phyloP scores from a whole-genome alignment of 768 basidiomycete species.

The Inosperma sp. region DNA sequence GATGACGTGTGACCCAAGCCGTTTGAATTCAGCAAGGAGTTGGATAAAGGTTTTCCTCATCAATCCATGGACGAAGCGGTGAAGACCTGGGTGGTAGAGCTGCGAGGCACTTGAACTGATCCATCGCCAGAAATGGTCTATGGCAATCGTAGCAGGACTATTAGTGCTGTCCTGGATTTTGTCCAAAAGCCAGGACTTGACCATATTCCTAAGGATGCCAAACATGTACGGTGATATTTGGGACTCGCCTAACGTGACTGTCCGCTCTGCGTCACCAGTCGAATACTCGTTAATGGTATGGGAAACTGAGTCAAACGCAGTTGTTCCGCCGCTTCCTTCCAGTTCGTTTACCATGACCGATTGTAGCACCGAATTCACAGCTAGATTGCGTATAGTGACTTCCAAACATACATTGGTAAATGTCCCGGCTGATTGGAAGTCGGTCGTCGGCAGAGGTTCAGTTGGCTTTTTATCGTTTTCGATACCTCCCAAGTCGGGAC shows the following conservation, averaged over 20 bases:
- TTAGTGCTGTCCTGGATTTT: conserved; percentile 65
- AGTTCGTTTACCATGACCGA: conserved; percentile 95
- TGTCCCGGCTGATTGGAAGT: conserved; percentile 79
- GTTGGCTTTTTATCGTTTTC: conserved; percentile 78
- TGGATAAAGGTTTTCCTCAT: conserved; percentile 99
- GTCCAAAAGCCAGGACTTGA: conserved; percentile 89
- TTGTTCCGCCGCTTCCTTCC: conserved; percentile 90
- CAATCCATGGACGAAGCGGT: conserved; percentile 88
- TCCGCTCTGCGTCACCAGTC: conserved; percentile 54
- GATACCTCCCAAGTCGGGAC: conserved; percentile 89
- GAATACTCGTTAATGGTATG: conserved; percentile 89
- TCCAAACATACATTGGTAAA: conserved; percentile 94
- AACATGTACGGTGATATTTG: conserved; percentile 87
- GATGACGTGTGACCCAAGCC: conserved; percentile 88
- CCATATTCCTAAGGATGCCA: conserved; percentile 76
- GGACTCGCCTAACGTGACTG: conserved; percentile 83
- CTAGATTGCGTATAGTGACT: conserved; percentile 84
- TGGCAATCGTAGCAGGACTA: conserved; percentile 61
- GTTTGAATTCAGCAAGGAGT: conserved; percentile 91
- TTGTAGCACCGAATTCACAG: conserved; percentile 90
- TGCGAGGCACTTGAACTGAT: conserved; percentile 78
- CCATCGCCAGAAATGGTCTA: conserved; percentile 99
- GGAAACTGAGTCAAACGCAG: conserved; percentile 90
- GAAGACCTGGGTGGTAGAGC: conserved; percentile 89
- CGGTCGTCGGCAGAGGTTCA: conserved; percentile 78